These are phyloP conservation scores for Carnegiea gigantea DNA, from an alignment of 179 eudicot species.

Conservation along the genomic window DNA sequence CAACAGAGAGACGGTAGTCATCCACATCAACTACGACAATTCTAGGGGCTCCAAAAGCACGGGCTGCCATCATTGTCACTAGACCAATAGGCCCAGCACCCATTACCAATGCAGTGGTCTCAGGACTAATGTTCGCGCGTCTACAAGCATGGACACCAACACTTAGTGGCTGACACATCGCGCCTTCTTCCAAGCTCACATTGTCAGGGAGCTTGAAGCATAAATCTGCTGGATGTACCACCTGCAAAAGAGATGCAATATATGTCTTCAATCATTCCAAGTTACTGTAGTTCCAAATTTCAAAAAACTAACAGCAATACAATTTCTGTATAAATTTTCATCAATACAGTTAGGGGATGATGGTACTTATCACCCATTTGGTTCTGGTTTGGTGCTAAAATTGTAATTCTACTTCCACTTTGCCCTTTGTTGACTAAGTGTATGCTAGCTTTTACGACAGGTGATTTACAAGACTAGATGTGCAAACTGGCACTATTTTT, in stretches of 20 bases:
- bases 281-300: too few relatives aligned
- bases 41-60: constrained; percentile 87
- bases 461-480: too few relatives aligned
- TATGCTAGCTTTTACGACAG: too few relatives aligned
- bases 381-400: too few relatives aligned
- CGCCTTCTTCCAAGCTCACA: constrained; percentile 93
- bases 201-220: constrained; percentile 93
- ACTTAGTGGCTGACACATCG: constrained; percentile 97
- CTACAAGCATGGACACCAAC: constrained; percentile 72
- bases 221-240: constrained; percentile 89
- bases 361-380: too few relatives aligned
- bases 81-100: constrained; percentile 97
- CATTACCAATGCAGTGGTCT: constrained; percentile 68
- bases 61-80: constrained; percentile 85
- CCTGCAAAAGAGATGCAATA: constrained; percentile 37
- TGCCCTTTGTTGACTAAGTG: too few relatives aligned
- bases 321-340: too few relatives aligned
- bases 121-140: constrained; percentile 70
- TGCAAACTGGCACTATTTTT: too few relatives aligned
- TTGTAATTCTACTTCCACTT: too few relatives aligned
- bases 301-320: neutral
- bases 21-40: constrained; percentile 80
- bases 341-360: too few relatives aligned
- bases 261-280: too few relatives aligned
- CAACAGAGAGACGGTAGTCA: constrained; percentile 76